Base-by-base conservation (phyloP, 2,329 filamentous ascomycete genomes). In the Exophiala aquamarina region DNA sequence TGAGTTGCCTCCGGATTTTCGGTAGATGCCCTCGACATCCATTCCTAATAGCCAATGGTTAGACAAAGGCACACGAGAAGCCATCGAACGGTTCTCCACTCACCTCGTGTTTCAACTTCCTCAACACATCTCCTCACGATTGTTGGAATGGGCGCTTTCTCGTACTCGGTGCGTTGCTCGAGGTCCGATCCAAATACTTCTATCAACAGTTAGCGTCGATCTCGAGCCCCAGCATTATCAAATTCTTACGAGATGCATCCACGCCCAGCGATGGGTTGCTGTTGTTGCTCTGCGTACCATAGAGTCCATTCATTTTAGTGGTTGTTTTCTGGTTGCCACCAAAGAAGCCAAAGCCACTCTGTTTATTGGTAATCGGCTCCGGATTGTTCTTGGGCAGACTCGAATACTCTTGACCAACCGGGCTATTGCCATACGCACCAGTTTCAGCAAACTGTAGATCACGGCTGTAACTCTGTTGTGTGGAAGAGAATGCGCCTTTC, bases 11-110 rank as follows among this genome's bases (percentile, higher is more conserved):
- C 93, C 93, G 41, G 91, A 95, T 76, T 98, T 98, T 62, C 93
- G 84, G 72, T 98, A 98, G 60, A 98, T 95, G 54, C 93, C 93
- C 71, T 97, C 93, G 59, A 94, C 82, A 61, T 97, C 91, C 89
- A 98, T 95, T 36, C 77, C 75, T 78, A 47, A 19, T 13, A 23
- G 39, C 19, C 63, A 35, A 53, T 61, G 56, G 35, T 44, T 33
- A 11, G 14, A 20, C 21, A 8, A 37, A 21, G 7, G 18, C 8
- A 9, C n/a, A 19, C 32, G 8, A 42, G 11, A n/a, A 17, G 10
- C 19, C 13, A 9, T n/a, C n/a, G 28, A 9, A 23, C 36, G 3
- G 14, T 10, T 29, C 14, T 18, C 39, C 43, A 56, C 69, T 42
- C 63, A 69, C 92, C 93, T 64, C 93, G 84, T 17, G 93, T 73